Evolutionary conservation across 257 asterid species (phyloP), one percentile per base, ranked within the genome.

Genomic region (Fraxinus pennsylvanica): DNA sequence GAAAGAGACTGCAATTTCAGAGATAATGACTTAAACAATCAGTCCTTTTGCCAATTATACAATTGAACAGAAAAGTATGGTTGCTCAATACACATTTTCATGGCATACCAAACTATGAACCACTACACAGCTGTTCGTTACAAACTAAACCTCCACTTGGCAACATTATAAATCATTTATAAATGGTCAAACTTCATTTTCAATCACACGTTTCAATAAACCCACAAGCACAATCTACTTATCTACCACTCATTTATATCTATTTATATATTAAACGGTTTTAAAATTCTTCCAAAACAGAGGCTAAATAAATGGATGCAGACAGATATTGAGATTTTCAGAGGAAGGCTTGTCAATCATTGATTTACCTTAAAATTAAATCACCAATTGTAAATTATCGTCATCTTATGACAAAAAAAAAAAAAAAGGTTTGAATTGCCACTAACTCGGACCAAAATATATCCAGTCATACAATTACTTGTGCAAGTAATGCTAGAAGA

Each of bases 1-100:
- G 97, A 90, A 81, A 91, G 97, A 87, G 95, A 84, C 97, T 91
- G 97, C 86, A 80, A 81, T 82, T 81, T 76, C 77, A 81, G 73
- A 82, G 30, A 79, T 27, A 71, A 47, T 45, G 79, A 66, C 80
- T 79, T 79, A 76, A 76, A 71, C 81, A 81, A 80, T 57, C 67
- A 66, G 43, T 54, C 72, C n/a, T 15, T 25, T 75, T 57, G 30
- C 75, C 43, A 74, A 72, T 38, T 54, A 43, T 41, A 21, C 43
- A 38, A 74, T 45, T 30, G 79, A 79, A 38, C 41, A 45, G 33
- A 69, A 14, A 83, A 63, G 32, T 73, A 74, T 38, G 69, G 79
- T 57, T 68, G 45, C 41, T 59, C 38, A 27, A 63, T 52, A 68
- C 43, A 82, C 32, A 29, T 17, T 77, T 57, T 29, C 68, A 74